A percentile compares a stretch with the other conserved stretches of the same genome.
Evolutionary conservation across 768 basidiomycete species (phyloP).

Genomic region (Rhodotorula toruloides): DNA sequence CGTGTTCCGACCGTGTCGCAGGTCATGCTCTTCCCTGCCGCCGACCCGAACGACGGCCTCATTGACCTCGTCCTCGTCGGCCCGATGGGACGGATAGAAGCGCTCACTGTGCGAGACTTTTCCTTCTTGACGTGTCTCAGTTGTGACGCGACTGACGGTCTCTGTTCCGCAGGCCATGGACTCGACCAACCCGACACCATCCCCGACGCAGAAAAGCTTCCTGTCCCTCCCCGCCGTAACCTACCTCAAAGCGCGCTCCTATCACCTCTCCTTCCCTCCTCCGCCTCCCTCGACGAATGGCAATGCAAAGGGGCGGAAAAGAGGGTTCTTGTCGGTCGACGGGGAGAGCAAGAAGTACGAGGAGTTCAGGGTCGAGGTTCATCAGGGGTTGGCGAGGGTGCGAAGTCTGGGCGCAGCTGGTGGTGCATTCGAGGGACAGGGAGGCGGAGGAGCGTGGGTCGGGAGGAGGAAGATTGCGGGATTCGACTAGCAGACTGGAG

Average conservation of each 20-base stretch:
- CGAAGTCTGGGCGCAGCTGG: conserved; percentile 17
- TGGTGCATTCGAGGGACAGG: too few species aligned
- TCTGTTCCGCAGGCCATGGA: conserved; percentile 55
- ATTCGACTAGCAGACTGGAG: not conserved
- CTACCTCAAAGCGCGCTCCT: conserved; percentile 31
- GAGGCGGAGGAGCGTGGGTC: too few species aligned
- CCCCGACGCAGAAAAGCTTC: conserved; percentile 56
- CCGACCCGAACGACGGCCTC: conserved; percentile 14
- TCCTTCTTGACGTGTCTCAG: not conserved
- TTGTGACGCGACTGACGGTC: conserved; percentile 45
- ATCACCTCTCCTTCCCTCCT: conserved; percentile 27
- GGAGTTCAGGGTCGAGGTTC: conserved; percentile 71
- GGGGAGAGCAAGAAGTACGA: conserved; percentile 71
- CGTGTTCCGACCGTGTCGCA: conserved; percentile 46
- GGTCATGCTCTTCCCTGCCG: conserved; percentile 31
- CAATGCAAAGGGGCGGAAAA: conserved; percentile 63
- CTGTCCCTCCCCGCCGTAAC: conserved; percentile 50
- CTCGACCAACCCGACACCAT: too few species aligned
- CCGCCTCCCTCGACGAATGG: conserved; percentile 50
- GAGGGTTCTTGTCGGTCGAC: conserved; percentile 69
- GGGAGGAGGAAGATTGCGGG: conserved; percentile 12
- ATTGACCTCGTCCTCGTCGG: conserved; percentile 36
- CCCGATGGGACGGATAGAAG: conserved; percentile 25
- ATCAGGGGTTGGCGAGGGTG: conserved; percentile 43
- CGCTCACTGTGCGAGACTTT: conserved; percentile 16